phyloP scores from a whole-genome alignment of 139 green algal species.

The Choricystis sp. region DNA sequence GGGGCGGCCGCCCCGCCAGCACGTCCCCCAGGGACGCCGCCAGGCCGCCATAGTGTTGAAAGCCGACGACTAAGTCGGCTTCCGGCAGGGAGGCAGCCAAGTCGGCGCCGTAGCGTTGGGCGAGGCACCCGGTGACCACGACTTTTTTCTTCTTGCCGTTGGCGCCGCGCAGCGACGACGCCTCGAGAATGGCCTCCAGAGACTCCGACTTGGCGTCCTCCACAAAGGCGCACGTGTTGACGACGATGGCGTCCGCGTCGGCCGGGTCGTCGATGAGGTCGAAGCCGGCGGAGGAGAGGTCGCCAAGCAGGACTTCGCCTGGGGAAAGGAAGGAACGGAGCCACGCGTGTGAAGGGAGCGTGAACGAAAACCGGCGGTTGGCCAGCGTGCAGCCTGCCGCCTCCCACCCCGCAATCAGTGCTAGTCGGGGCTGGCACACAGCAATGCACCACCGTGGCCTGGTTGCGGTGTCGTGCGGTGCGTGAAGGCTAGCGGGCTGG shows the following conservation, averaged over 20 bases:
- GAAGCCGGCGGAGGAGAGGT: slow-evolving; percentile 54
- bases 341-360: neutral
- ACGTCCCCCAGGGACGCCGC: slow-evolving; percentile 18
- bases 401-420: neutral
- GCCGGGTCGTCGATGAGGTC: slow-evolving; percentile 41
- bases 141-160: slow-evolving; percentile 39
- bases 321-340: neutral
- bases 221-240: slow-evolving; percentile 85
- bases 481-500: too few relatives aligned
- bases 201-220: slow-evolving; percentile 77
- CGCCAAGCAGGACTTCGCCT: slow-evolving; percentile 81
- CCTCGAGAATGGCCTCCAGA: slow-evolving; percentile 62
- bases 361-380: neutral
- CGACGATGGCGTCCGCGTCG: slow-evolving; percentile 56
- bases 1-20: slow-evolving; percentile 15
- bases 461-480: too few relatives aligned
- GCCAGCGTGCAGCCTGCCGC: neutral
- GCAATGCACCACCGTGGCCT: too few relatives aligned
- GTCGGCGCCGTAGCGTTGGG: slow-evolving; percentile 63
- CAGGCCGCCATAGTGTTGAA: slow-evolving; percentile 53
- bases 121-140: slow-evolving; percentile 77
- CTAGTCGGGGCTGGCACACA: too few relatives aligned
- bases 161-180: slow-evolving; percentile 33
- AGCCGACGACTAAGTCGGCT: slow-evolving; percentile 65
- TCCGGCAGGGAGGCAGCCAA: slow-evolving; percentile 60